phyloP scores from a whole-genome alignment of 768 basidiomycete species.

The Trametopsis cervina region DNA sequence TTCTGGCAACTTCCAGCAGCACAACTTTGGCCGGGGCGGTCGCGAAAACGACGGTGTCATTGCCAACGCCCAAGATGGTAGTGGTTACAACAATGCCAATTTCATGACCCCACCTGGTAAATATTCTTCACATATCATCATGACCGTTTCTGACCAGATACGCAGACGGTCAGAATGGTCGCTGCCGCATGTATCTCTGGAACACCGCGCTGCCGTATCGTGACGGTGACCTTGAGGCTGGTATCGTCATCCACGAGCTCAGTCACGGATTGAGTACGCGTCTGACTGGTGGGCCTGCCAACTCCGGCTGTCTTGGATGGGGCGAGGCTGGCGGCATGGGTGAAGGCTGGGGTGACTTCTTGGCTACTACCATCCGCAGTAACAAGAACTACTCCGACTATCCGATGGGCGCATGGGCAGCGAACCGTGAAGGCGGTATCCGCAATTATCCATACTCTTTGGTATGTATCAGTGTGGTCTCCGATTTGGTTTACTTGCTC shows the following conservation, averaged over 20 bases:
- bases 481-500: not conserved
- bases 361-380: slow-evolving; percentile 84
- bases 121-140: too few species aligned
- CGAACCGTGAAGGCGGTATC: slow-evolving; percentile 70
- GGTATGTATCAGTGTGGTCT: slow-evolving; percentile 25
- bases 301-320: slow-evolving; percentile 93
- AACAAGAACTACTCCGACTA: slow-evolving; percentile 68
- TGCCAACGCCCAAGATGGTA: slow-evolving; percentile 92
- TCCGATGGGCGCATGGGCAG: slow-evolving; percentile 94
- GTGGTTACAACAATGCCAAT: slow-evolving; percentile 89
- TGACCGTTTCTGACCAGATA: not conserved
- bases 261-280: slow-evolving; percentile 90
- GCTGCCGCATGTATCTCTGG: slow-evolving; percentile 98
- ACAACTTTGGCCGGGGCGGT: slow-evolving; percentile 93
- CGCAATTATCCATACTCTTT: slow-evolving; percentile 84
- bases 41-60: slow-evolving; percentile 85
- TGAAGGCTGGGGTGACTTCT: slow-evolving; percentile 92
- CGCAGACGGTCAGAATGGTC: slow-evolving; percentile 74
- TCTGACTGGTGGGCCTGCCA: slow-evolving; percentile 87
- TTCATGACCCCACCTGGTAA: slow-evolving; percentile 71
- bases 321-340: slow-evolving; percentile 98
- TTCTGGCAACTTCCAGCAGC: slow-evolving; percentile 95
- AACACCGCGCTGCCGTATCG: slow-evolving; percentile 84
- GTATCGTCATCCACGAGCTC: slow-evolving; percentile 91
- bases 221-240: slow-evolving; percentile 94